Base-by-base conservation (phyloP, 2,329 filamentous ascomycete species). In the Verticillium tricorpus region DNA sequence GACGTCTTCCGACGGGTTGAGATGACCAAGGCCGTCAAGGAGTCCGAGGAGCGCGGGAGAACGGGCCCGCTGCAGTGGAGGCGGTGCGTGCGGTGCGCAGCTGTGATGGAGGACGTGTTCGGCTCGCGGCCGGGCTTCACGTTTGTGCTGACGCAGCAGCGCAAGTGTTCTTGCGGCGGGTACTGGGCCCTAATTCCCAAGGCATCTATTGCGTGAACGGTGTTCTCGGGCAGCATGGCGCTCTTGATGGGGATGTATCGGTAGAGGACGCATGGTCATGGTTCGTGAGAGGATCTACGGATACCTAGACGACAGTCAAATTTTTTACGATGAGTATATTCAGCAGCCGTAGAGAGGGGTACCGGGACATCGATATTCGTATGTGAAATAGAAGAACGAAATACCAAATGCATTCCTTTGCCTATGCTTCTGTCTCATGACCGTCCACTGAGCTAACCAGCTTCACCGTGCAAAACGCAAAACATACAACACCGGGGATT, bases 61-160 rank as follows among this genome's bases (percentile, higher is more conserved):
- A 68, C 56, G 59, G 55, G 57, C 25, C 60, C 61, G 39, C 39
- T 59, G 52, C 70, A 71, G 50, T 80, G 78, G 74, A 76, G 82
- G 60, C 75, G 79, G 50, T 88, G 84, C 68, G 83, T 84, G 22
- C 78, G 88, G 45, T 91, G 88, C 71, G 81, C 85, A 55, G 79
- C 84, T 57, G 79, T 89, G n/a, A 89, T 89, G 79, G 87, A 88
- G 68, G 86, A 90, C 64, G 74, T 83, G 0, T 73, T 71, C 32
- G 77, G 73, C 15, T 74, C 73, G 28, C 76, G 78, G 63, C 79
- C 83, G 0, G 84, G 83, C 1, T 78, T 82, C 61, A 78, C 75
- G 3, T 85, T 85, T 70, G 76, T 87, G 39, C 69, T 86, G 55
- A 74, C 75, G 14, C 83, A 86, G 69, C 82, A 85, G 71, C 76